Base-by-base conservation (phyloP, 2,329 filamentous ascomycete genomes). In the Stromatinia cepivora region DNA sequence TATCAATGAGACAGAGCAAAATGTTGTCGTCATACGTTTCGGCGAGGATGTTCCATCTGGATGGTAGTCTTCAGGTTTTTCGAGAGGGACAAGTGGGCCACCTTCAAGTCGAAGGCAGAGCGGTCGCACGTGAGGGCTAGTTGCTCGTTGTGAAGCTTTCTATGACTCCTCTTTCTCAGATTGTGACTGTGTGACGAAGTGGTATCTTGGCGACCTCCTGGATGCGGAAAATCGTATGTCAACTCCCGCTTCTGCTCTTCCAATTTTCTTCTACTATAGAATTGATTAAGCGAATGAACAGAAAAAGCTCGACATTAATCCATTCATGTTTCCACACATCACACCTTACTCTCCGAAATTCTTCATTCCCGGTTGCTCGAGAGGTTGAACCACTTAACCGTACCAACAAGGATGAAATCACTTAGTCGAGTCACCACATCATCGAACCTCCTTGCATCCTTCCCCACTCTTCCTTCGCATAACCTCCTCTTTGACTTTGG, bases 381-480 rank as follows among this genome's bases (percentile, higher is more conserved):
- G 34, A 39, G 17, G 34, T 25, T 57, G 11, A n/a, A 17, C 34
- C 22, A 57, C 6, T 39, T 57, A 39, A 17, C 11, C 13, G 15
- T 57, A 39, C 39, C 34, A 39, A 15, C 54, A n/a, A n/a, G 54
- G 11, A 36, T 57, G 31, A 57, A 57, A 57, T 57, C 22, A 57
- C 34, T 57, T 57, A 25, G 34, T 57, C 54, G 34, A 57, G 54
- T 57, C 22, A 57, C 22, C 22, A 57, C 54, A 57, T 13, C 22
- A 39, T 39, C 22, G 9, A 9, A 34, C 3, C 15, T 11, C 20
- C 8, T 34, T 11, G 4, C 28, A 22, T 34, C 52, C 17, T 31
- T 31, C 31, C 31, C 3, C 31, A 4, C 31, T 31, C 31, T 31
- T 31, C 31, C 3, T 31, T 31, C 31, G 31, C 31, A 31, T 31